phyloP scores from a whole-genome alignment of 2,329 filamentous ascomycete genomes.

The Botrytis tulipae region DNA sequence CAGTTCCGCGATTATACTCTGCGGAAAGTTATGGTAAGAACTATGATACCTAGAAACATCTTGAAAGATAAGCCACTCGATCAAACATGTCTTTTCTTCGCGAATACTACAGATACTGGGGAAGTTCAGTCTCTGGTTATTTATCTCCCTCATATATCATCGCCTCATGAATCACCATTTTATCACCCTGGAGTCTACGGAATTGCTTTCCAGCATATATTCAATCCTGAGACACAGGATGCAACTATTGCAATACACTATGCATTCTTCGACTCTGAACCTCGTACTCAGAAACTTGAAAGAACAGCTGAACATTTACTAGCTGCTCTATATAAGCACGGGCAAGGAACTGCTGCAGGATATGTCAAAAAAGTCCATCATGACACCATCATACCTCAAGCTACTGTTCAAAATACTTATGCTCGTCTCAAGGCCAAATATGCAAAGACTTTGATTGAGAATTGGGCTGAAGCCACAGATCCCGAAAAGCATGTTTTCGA shows the following conservation, averaged over 20 bases:
- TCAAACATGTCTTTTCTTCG: conserved; percentile 79
- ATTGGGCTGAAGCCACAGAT: conserved; percentile 85
- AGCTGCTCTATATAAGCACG: conserved; percentile 69
- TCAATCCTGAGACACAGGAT: conserved; percentile 44
- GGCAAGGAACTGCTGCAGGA: conserved; percentile 60
- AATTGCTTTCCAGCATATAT: conserved; percentile 74
- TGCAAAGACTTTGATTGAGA: conserved; percentile 65
- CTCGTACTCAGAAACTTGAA: conserved; percentile 49
- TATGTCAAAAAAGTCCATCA: conserved; percentile 83
- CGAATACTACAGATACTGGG: conserved; percentile 33
- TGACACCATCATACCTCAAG: conserved; percentile 75
- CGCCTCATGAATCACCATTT: conserved; percentile 68
- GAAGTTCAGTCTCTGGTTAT: conserved; percentile 58
- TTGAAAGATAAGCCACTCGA: conserved; percentile 71
- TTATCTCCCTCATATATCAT: conserved; percentile 71
- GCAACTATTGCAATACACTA: conserved; percentile 62
- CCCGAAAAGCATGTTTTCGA: conserved; percentile 93
- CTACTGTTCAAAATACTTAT: conserved; percentile 79
- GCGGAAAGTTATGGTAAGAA: conserved; percentile 68
- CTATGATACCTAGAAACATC: conserved; percentile 78
- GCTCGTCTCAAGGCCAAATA: conserved; percentile 75
- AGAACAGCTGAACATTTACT: conserved; percentile 70
- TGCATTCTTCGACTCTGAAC: conserved; percentile 47
- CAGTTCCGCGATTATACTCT: conserved; percentile 49
- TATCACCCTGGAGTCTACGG: conserved; percentile 79